Evolutionary conservation across 495 filamentous ascomycete species (phyloP), one percentile per base, ranked within the genome.

Genomic region (Aspergillus bridgeri): DNA sequence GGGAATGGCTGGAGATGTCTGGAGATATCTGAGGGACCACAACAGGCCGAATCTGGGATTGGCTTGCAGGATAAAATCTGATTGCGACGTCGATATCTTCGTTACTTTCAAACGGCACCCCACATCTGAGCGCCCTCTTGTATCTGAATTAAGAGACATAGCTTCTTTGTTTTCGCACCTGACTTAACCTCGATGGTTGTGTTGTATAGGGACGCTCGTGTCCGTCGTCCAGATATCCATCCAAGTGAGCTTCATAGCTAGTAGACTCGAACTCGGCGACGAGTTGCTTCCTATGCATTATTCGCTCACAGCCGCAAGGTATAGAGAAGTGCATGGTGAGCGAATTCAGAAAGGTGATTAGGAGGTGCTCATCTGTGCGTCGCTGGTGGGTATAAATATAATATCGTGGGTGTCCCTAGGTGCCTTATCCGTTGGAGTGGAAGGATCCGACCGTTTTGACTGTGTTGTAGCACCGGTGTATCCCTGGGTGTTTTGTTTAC

Each of bases 381-480:
- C 58, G 29, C 54, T 42, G 1, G 50, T 52, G 5, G 20, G 48
- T 17, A 46, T n/a, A 46, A 19, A 11, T 6, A 46, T 19, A 46
- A 9, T n/a, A 25, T 60, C 63, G 85, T 50, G 45, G 20, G 43
- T 46, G 3, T 57, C 24, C 9, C 43, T 33, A 19, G 47, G 43
- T 18, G 11, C 53, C 3, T 43, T 46, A 43, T 25, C 45, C 21
- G 54, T 29, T 42, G 44, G 44, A 2, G 54, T 56, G 42, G 49
- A 18, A 13, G 43, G 23, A 18, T 8, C 22, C n/a, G 23, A 50
- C 13, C 21, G 23, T 2, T 8, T 3, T 5, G 19, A 22, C 18
- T 9, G 17, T 50, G 11, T n/a, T 3, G 7, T 7, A 27, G 7
- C 4, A 27, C 7, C 4, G 25, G 7, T 3, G 7, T 4, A 27